Percentiles rank a stretch among this genome's conserved stretches.
Conservation (phyloP, 1,139 yeast species). For the Taphrina pruni region DNA sequence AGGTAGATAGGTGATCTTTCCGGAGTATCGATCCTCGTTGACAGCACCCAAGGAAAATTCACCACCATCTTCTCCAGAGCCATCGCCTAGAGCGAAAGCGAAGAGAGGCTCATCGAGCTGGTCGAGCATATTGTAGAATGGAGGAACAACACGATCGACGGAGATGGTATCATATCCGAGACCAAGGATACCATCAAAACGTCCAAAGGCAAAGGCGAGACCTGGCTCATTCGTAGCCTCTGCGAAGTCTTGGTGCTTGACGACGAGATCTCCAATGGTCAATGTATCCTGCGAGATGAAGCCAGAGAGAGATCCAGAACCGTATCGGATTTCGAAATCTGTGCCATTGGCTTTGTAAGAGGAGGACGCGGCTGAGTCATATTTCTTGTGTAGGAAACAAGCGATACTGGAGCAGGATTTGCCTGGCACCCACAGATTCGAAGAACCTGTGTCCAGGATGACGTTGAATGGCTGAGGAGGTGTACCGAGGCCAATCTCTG, state of each 20-base stretch:
- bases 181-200: slow-evolving; percentile 95
- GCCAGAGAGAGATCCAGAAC: slow-evolving; percentile 91
- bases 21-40: slow-evolving; percentile 73
- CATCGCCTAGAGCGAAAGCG: slow-evolving; percentile 88
- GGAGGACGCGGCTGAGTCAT: slow-evolving; percentile 78
- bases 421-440: slow-evolving; percentile 96
- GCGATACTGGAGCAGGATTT: slow-evolving; percentile 89
- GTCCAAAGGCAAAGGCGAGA: slow-evolving; percentile 95
- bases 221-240: slow-evolving; percentile 98
- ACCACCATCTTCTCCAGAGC: slow-evolving; percentile 73
- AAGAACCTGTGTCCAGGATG: slow-evolving; percentile 91
- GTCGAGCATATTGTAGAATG: slow-evolving; percentile 84
- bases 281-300: slow-evolving; percentile 84
- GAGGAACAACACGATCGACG: slow-evolving; percentile 87
- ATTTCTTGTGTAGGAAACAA: slow-evolving; percentile 88
- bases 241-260: slow-evolving; percentile 89
- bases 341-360: slow-evolving; percentile 86
- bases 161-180: slow-evolving; percentile 90
- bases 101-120: slow-evolving; percentile 81
- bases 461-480: slow-evolving; percentile 89
- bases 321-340: slow-evolving; percentile 82
- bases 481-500: slow-evolving; percentile 87
- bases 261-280: slow-evolving; percentile 78
- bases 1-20: slow-evolving; percentile 91
- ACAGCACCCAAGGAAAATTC: slow-evolving; percentile 93